Evolutionary conservation across 176 grass and related monocot species (phyloP).

Genomic region (Phyllostachys edulis): DNA sequence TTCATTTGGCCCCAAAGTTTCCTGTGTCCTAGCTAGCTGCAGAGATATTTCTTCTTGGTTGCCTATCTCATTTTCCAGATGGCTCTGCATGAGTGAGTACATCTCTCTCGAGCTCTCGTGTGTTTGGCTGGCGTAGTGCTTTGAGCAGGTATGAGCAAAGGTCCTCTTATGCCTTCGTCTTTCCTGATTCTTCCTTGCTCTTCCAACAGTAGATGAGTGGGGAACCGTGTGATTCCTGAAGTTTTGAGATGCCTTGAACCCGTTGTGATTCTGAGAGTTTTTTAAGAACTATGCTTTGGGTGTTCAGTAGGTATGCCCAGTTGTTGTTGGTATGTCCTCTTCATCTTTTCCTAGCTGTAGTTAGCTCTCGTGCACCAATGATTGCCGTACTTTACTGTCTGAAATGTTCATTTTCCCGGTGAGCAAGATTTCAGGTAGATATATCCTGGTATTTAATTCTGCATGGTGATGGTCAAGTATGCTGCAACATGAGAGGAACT

Average conservation of each 20-base stretch:
- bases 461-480: not conserved
- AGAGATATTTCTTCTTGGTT: conserved; percentile 19
- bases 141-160: conserved; percentile 27
- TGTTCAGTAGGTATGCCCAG: not conserved
- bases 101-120: not conserved
- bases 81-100: not conserved
- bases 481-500: not conserved
- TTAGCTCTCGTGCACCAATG: not conserved
- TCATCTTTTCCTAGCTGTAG: not conserved
- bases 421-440: not conserved
- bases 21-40: not conserved
- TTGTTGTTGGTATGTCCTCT: not conserved
- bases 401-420: not conserved
- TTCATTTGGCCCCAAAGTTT: not conserved
- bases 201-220: not conserved
- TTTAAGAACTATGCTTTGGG: not conserved
- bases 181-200: not conserved
- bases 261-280: not conserved
- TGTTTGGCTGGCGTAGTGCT: not conserved
- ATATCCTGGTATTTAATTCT: not conserved
- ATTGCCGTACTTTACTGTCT: not conserved
- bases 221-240: not conserved
- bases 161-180: not conserved
- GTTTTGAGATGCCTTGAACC: not conserved
- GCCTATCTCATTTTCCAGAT: not conserved